Percentiles rank a stretch among this genome's conserved stretches.
Evolutionary conservation across 495 filamentous ascomycete genomes (phyloP).

Genomic region (Delitschia confertaspora): DNA sequence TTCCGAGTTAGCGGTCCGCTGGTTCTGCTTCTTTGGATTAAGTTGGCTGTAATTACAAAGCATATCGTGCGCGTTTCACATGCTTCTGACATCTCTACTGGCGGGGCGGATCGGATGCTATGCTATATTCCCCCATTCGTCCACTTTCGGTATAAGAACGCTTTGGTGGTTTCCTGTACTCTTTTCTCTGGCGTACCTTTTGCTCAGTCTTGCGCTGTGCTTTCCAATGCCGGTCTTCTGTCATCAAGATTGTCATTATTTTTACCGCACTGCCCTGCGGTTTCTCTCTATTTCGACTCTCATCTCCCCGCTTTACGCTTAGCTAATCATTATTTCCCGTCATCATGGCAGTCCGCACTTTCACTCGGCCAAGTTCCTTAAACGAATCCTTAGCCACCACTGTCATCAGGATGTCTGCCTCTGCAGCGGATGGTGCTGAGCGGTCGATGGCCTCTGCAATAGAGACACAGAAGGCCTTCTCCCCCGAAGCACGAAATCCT

Average conservation of each 20-base stretch:
- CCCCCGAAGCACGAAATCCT: constrained; percentile 38
- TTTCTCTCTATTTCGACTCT: constrained; percentile 68
- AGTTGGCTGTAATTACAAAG: constrained; percentile 22
- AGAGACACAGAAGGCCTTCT: constrained; percentile 36
- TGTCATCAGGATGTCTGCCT: constrained; percentile 22
- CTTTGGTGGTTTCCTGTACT: constrained; percentile 6
- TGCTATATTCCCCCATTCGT: constrained; percentile 26
- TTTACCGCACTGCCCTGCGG: constrained; percentile 78
- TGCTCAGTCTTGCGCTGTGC: constrained; percentile 14
- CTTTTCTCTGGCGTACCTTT: constrained; percentile 9
- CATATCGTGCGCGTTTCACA: constrained; percentile 27
- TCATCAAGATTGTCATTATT: constrained; percentile 84
- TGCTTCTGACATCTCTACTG: constrained; percentile 5
- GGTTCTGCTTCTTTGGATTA: constrained; percentile 17
- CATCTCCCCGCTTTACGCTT: constrained; percentile 66
- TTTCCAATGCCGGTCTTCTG: constrained; percentile 67
- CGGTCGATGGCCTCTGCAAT: constrained; percentile 37
- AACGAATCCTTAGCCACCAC: constrained; percentile 49
- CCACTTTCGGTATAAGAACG: constrained; percentile 27
- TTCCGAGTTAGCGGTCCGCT: constrained; percentile 22
- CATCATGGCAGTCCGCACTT: constrained; percentile 40
- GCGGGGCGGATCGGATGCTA: constrained; percentile 12
- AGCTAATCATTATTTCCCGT: constrained; percentile 35
- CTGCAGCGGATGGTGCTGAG: constrained; percentile 10
- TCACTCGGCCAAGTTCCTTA: constrained; percentile 60